phyloP scores from a whole-genome alignment of 371 early-diverging fungal genomes.

The Aphelidium insulamus region DNA sequence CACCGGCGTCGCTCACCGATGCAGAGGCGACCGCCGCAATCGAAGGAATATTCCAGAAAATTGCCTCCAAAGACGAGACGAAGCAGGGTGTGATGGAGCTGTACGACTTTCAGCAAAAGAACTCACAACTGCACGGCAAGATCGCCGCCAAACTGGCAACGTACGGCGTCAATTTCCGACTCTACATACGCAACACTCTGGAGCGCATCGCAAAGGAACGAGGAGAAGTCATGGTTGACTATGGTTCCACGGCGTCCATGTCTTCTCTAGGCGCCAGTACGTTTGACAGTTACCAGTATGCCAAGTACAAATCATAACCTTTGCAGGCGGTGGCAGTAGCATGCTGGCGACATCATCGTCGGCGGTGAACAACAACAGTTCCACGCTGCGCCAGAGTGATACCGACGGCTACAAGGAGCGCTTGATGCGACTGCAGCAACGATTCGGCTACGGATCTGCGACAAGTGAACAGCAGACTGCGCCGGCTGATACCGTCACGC shows the following conservation, averaged over 20 bases:
- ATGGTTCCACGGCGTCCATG: not conserved
- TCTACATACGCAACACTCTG: slow-evolving; percentile 32
- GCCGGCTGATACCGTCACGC: not conserved
- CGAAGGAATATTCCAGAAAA: slow-evolving; percentile 42
- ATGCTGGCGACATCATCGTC: slow-evolving; percentile 2
- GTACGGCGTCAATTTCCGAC: slow-evolving; percentile 47
- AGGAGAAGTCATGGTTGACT: not conserved
- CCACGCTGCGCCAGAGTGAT: no score
- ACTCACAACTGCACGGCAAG: slow-evolving; percentile 31
- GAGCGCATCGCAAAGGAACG: not conserved
- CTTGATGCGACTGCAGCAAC: slow-evolving; percentile 28
- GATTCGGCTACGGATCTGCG: slow-evolving; percentile 24
- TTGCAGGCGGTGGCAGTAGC: not conserved
- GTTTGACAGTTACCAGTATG: slow-evolving; percentile 7
- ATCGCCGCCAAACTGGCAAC: slow-evolving; percentile 32
- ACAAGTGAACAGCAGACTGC: not conserved
- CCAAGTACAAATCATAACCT: not conserved
- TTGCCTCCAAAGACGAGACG: slow-evolving; percentile 43
- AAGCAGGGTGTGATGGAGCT: slow-evolving; percentile 54
- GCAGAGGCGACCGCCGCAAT: slow-evolving; percentile 26
- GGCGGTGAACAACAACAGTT: not conserved
- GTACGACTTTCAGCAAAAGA: slow-evolving; percentile 46
- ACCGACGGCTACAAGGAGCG: slow-evolving; percentile 15
- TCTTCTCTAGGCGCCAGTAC: slow-evolving; percentile 6
- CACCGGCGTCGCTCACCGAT: slow-evolving; percentile 10